Evolutionary conservation across 805 yeast species (phyloP), one percentile per base, ranked within the genome.

Genomic region (Saccharomyces paradoxus): DNA sequence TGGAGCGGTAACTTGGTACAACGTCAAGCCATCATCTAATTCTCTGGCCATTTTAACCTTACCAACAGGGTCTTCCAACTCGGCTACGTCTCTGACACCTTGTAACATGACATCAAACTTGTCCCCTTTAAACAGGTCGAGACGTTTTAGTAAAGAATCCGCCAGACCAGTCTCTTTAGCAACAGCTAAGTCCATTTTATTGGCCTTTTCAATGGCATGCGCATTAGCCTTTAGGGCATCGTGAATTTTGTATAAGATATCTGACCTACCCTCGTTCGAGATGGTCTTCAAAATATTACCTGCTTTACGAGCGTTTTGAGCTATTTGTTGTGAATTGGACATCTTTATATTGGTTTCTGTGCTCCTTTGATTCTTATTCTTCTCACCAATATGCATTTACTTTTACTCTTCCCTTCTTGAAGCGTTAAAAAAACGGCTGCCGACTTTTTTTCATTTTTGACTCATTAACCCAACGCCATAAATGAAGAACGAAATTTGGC

Each of bases 71-170:
- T 94, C 98, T 30, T 84, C 87, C 52, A 94, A 77, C 2, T 79
- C 79, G 1, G 96, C 94, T 21, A 94, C 99, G 62, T 94, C 99
- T 49, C 86, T 74, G 14, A 94, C 84, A 27, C 99, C 99, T 67
- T 90, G 94, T 52, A 92, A 80, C 99, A 94, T 94, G 28, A 87
- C 76, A 58, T 91, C 98, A 65, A 81, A 94, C 70, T 95, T 94
- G 56, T 87, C 97, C 53, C 85, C 83, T 58, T 79, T 81, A 49
- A 87, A 79, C 44, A 94, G 75, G 68, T 95, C 98, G 14, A 94
- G 76, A 62, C 99, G 78, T 66, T 89, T 91, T 52, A 91, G 75
- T 61, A 94, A 74, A 1, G 97, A 81, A 0, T 83, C 71, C 0
- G 94, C 77, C 31, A 92, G 72, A 5, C 82, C 79, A 49, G 80